A percentile compares a stretch with the other conserved stretches of the same genome.
These are phyloP conservation scores for Xerocomus amazonicus DNA, from an alignment of 1,284 basidiomycete species.

Conservation along the genomic window DNA sequence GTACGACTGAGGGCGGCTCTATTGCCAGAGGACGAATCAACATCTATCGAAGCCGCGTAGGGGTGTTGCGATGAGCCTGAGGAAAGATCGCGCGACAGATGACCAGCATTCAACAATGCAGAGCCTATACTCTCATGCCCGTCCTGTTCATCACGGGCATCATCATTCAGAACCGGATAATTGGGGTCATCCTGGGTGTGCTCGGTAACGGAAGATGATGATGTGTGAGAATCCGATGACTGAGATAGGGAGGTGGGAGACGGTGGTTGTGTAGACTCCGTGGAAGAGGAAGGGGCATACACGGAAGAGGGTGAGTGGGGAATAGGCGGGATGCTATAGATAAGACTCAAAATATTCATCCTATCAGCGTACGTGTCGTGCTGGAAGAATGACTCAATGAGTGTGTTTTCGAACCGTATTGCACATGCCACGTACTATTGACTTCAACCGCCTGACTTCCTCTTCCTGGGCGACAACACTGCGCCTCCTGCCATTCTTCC, in stretches of 20 bases:
- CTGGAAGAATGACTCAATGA: constrained; percentile 37
- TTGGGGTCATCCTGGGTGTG: constrained; percentile 36
- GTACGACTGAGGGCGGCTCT: constrained; percentile 27
- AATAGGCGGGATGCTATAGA: constrained; percentile 76
- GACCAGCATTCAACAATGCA: constrained; percentile 46
- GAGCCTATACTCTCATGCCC: constrained; percentile 46
- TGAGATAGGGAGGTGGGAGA: constrained; percentile 54
- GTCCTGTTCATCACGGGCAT: constrained; percentile 36
- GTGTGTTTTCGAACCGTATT: constrained; percentile 9
- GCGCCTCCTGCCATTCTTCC: constrained; percentile 58
- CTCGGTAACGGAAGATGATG: constrained; percentile 36
- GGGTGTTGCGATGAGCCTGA: constrained; percentile 35
- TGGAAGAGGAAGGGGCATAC: constrained; percentile 49
- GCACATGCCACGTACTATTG: constrained; percentile 59
- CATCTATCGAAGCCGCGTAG: constrained; percentile 42
- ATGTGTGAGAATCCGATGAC: constrained; percentile 44
- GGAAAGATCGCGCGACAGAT: constrained; percentile 34
- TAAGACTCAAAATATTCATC: constrained; percentile 83
- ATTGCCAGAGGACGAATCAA: constrained; percentile 14
- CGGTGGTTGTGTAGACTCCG: constrained; percentile 49
- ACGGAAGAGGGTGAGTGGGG: constrained; percentile 57
- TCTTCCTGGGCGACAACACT: constrained; percentile 83
- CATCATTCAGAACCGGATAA: constrained; percentile 26
- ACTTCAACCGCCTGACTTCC: constrained; percentile 74
- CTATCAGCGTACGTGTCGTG: constrained; percentile 86